Conservation (phyloP, 352 stramenopile genomes). For the Pythium graminicola region DNA sequence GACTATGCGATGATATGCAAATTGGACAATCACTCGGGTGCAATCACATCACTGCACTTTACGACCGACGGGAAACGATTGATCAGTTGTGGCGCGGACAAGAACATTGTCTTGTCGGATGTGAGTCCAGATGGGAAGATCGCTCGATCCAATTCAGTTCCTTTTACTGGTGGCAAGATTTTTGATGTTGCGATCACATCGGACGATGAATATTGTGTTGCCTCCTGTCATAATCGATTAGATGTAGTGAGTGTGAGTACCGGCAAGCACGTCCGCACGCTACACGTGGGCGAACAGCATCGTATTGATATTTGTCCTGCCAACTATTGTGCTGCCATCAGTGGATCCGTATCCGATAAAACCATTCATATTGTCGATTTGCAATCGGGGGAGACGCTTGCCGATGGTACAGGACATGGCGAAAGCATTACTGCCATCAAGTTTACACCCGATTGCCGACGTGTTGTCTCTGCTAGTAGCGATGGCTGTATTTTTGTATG, state of each 20-base stretch:
- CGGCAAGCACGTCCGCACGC: slow-evolving; percentile 51
- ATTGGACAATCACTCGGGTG: slow-evolving; percentile 72
- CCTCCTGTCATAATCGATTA: slow-evolving; percentile 73
- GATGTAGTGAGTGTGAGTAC: slow-evolving; percentile 60
- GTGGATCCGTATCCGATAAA: slow-evolving; percentile 75
- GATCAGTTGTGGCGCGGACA: slow-evolving; percentile 63
- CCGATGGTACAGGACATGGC: slow-evolving; percentile 73
- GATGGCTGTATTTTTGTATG: slow-evolving; percentile 89
- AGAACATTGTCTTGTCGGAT: slow-evolving; percentile 57
- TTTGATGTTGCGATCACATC: slow-evolving; percentile 69
- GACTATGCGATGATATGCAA: slow-evolving; percentile 33
- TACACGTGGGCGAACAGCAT: slow-evolving; percentile 68
- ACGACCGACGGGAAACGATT: slow-evolving; percentile 60
- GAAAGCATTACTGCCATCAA: slow-evolving; percentile 76
- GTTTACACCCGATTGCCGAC: slow-evolving; percentile 83
- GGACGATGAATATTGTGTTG: slow-evolving; percentile 62
- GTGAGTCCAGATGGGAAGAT: slow-evolving; percentile 36
- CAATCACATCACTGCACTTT: slow-evolving; percentile 62
- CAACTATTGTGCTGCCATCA: slow-evolving; percentile 70
- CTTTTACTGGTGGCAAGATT: slow-evolving; percentile 59
- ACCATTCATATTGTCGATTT: slow-evolving; percentile 85
- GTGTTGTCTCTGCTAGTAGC: slow-evolving; percentile 73
- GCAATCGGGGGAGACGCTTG: slow-evolving; percentile 62
- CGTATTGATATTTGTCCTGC: slow-evolving; percentile 59
- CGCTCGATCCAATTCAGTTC: slow-evolving; percentile 38